Conservation (phyloP, 768 basidiomycete genomes). For the Rossbeevera mucosa region DNA sequence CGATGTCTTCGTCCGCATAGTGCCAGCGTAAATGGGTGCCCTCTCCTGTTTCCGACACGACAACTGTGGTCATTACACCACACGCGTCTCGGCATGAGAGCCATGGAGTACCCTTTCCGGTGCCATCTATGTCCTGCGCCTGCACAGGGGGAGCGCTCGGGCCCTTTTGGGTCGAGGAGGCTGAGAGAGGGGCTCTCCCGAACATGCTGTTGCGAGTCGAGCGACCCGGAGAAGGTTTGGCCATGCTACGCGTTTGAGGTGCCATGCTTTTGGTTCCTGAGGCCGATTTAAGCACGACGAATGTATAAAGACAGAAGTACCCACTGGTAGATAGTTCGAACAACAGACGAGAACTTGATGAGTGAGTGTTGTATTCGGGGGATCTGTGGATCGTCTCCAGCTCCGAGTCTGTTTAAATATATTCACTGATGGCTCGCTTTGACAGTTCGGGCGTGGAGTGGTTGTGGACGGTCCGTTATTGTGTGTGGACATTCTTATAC, state of each 20-base stretch:
- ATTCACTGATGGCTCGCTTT: too few relatives aligned
- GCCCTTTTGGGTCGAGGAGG: conserved; percentile 7
- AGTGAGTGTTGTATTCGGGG: background rate
- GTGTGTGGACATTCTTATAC: conserved; percentile 21
- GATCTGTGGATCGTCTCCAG: conserved; percentile 1
- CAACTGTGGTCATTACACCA: conserved; percentile 8
- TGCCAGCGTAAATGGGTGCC: conserved; percentile 20
- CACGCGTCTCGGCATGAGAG: conserved; percentile 18
- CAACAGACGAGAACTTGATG: background rate
- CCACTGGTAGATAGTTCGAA: background rate
- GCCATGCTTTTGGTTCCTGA: conserved; percentile 15
- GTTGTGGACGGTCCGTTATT: conserved; percentile 16
- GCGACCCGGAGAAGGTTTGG: conserved; percentile 16
- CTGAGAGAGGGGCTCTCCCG: conserved; percentile 12
- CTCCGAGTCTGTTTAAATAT: too few relatives aligned
- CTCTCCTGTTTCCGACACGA: conserved; percentile 21
- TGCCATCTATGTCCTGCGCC: background rate
- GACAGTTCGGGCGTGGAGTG: background rate
- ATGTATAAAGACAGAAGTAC: background rate
- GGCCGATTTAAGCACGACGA: background rate
- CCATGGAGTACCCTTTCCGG: conserved; percentile 6
- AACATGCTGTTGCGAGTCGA: conserved; percentile 22
- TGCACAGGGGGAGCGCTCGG: background rate
- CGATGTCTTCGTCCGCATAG: conserved; percentile 8
- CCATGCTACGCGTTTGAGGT: conserved; percentile 23